Percentiles rank a stretch among this genome's conserved stretches.
These are phyloP conservation scores for Sporothrix brunneoviolacea DNA, from an alignment of 2,329 filamentous ascomycete species.

Conservation along the genomic window DNA sequence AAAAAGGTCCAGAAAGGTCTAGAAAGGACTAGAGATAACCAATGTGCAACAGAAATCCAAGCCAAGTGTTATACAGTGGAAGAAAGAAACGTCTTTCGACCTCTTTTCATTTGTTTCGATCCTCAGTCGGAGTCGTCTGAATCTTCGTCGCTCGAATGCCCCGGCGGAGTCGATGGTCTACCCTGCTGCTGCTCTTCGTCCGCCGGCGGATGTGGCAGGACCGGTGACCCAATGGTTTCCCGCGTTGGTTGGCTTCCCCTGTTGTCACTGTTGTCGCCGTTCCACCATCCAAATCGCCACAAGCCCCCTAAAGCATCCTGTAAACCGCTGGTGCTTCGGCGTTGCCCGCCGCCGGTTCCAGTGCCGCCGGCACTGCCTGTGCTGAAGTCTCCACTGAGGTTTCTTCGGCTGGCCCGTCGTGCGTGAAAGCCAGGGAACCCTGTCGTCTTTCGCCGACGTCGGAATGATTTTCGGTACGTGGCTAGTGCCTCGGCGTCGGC, in stretches of 20 bases:
- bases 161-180: background rate
- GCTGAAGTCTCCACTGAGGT: constrained; percentile 14
- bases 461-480: constrained; percentile 20
- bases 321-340: constrained; percentile 27
- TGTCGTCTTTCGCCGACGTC: constrained; percentile 50
- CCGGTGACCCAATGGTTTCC: background rate
- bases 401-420: constrained; percentile 36
- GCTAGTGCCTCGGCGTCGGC: constrained; percentile 21
- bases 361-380: background rate
- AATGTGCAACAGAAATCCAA: background rate
- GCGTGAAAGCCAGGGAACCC: constrained; percentile 57
- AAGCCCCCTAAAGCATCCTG: constrained; percentile 48
- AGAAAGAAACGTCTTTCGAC: too few relatives aligned
- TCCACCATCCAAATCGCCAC: constrained; percentile 52
- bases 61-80: too few relatives aligned
- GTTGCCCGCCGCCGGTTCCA: background rate
- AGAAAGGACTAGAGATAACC: too few relatives aligned
- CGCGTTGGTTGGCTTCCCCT: constrained; percentile 12
- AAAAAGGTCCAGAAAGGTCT: too few relatives aligned
- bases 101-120: too few relatives aligned
- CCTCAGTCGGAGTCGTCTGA: too few relatives aligned
- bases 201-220: background rate
- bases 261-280: constrained; percentile 7
- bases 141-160: background rate
- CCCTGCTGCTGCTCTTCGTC: background rate